Conservation (phyloP, 2,329 filamentous ascomycete species). For the Fusarium sp. region DNA sequence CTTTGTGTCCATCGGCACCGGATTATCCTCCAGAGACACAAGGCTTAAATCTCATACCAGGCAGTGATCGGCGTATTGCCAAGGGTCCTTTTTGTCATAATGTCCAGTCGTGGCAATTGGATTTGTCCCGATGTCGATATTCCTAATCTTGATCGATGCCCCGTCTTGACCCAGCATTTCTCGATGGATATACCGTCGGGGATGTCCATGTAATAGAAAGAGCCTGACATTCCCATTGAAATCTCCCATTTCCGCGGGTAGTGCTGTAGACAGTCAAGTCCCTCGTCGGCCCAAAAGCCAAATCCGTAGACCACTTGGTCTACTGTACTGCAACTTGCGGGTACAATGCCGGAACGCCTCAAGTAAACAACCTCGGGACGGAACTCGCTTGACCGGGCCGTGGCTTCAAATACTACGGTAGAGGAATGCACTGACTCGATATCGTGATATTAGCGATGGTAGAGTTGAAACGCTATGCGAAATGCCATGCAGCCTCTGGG, state of each 20-base stretch:
- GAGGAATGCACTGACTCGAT: slow-evolving; percentile 32
- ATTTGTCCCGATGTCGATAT: slow-evolving; percentile 19
- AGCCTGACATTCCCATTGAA: background rate
- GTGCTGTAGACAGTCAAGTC: background rate
- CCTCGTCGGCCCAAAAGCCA: background rate
- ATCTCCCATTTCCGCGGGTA: background rate
- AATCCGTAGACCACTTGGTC: background rate
- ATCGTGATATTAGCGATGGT: slow-evolving; percentile 9
- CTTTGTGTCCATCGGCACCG: background rate
- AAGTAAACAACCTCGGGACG: background rate
- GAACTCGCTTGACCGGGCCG: slow-evolving; percentile 5
- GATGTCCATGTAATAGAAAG: background rate
- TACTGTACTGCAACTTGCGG: background rate
- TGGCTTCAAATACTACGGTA: background rate
- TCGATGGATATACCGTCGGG: background rate
- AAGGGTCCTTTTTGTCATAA: background rate
- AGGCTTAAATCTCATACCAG: slow-evolving; percentile 7
- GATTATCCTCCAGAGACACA: background rate
- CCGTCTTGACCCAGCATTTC: slow-evolving; percentile 7
- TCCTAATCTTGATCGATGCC: background rate
- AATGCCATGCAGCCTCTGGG: background rate
- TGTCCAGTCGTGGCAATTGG: background rate
- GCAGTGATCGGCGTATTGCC: slow-evolving; percentile 1
- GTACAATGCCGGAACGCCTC: background rate
- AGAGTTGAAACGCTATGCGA: slow-evolving; percentile 8